phyloP scores from a whole-genome alignment of 139 green algal genomes.

The Chlorella sorokiniana region DNA sequence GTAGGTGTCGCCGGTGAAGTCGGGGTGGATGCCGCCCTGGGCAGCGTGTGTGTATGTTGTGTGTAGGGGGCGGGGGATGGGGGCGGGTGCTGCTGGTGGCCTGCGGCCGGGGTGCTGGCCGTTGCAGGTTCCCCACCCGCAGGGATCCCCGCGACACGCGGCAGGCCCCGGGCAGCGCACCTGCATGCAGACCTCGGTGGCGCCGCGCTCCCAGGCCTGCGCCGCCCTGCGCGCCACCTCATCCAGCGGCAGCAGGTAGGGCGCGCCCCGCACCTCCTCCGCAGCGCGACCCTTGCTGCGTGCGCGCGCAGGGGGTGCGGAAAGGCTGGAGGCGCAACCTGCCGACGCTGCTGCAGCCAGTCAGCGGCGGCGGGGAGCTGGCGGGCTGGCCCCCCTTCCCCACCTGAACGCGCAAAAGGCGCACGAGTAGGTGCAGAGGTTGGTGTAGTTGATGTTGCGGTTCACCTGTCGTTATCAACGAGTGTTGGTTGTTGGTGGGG shows the following conservation, averaged over 20 bases:
- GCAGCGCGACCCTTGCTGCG: slow-evolving; percentile 44
- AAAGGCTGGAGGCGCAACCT: neutral
- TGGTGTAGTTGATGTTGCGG: slow-evolving; percentile 95
- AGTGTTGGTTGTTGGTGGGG: neutral
- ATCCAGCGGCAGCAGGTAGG: slow-evolving; percentile 77
- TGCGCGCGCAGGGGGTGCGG: neutral
- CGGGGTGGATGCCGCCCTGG: slow-evolving; percentile 88
- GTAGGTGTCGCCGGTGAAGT: slow-evolving; percentile 85
- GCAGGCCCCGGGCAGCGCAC: neutral
- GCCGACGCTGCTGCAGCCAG: neutral
- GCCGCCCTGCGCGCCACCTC: slow-evolving; percentile 72
- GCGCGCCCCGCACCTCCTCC: slow-evolving; percentile 68
- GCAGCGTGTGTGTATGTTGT: too few relatives aligned
- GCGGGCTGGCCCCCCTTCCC: neutral
- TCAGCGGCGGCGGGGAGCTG: neutral
- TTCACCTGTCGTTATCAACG: slow-evolving; percentile 37
- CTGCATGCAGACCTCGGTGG: slow-evolving; percentile 85
- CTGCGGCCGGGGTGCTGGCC: too few relatives aligned
- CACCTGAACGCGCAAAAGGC: slow-evolving; percentile 79
- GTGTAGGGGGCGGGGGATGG: too few relatives aligned
- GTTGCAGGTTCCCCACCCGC: neutral
- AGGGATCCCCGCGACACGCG: neutral
- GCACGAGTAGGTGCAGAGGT: slow-evolving; percentile 60
- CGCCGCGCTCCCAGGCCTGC: slow-evolving; percentile 83
- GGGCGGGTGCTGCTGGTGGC: too few relatives aligned